Evolutionary conservation across 2,329 filamentous ascomycete genomes (phyloP).

Genomic region (Hypoxylon sp.): DNA sequence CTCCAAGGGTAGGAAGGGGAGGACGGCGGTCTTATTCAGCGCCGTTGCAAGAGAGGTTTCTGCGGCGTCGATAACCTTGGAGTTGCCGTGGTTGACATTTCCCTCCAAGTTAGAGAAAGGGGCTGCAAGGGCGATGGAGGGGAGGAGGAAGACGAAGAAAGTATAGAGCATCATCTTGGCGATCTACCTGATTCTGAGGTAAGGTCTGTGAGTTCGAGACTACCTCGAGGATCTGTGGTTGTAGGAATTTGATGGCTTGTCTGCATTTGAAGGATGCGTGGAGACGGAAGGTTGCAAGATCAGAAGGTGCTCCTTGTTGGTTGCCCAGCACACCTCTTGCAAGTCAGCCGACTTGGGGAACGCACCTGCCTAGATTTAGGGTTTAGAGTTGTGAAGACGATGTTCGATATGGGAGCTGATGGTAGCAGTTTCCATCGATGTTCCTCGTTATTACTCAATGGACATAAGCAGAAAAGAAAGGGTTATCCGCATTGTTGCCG

Average conservation of each 20-base stretch:
- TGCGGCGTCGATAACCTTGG: not conserved
- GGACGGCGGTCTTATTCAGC: not conserved
- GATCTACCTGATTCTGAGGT: not conserved
- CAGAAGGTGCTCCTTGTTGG: not conserved
- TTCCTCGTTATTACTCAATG: slow-evolving; percentile 5
- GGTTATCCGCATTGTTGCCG: not conserved
- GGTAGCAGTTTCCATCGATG: not conserved
- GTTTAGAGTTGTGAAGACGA: not conserved
- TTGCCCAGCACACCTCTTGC: not conserved
- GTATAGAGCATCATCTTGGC: slow-evolving; percentile 15
- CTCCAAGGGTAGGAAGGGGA: not conserved
- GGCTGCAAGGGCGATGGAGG: slow-evolving; percentile 7
- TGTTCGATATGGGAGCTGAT: not conserved
- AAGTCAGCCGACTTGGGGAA: not conserved
- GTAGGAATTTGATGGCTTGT: not conserved
- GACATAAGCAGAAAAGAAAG: not conserved
- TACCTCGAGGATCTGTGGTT: not conserved
- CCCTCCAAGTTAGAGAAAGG: not conserved
- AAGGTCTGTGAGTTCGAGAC: not conserved
- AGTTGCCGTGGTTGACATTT: not conserved
- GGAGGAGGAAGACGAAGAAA: slow-evolving; percentile 6
- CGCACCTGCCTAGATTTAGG: not conserved
- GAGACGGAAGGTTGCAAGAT: not conserved
- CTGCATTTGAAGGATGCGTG: not conserved
- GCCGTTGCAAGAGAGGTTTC: not conserved